A percentile compares a stretch with the other conserved stretches of the same genome.
Conservation (phyloP, 1,139 yeast species). For the Tardiomyces digboiensis region DNA sequence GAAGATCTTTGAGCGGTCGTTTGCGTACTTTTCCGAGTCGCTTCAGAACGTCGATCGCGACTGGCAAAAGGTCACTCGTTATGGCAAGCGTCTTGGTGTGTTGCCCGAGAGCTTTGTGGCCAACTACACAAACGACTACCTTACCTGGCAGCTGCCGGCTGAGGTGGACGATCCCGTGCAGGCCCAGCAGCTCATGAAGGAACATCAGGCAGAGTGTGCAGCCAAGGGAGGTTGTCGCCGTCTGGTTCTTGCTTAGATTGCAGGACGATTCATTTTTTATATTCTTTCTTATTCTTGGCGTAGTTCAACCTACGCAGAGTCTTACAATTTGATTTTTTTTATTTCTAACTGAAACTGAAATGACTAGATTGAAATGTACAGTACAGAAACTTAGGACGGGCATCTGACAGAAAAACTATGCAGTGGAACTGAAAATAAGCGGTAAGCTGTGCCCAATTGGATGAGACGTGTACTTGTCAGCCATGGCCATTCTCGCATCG, state of each 20-base stretch:
- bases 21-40: constrained; percentile 44
- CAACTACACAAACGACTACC: constrained; percentile 43
- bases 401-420: background rate
- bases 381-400: background rate
- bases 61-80: constrained; percentile 46
- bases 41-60: constrained; percentile 47
- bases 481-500: constrained; percentile 23
- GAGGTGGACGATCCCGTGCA: constrained; percentile 38
- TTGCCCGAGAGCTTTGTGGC: constrained; percentile 40
- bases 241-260: constrained; percentile 22
- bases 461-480: constrained; percentile 30
- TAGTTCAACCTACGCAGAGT: background rate
- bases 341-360: background rate
- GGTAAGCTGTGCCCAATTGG: constrained; percentile 21
- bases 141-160: constrained; percentile 41
- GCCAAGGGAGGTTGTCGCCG: constrained; percentile 43
- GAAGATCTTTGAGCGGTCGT: constrained; percentile 45
- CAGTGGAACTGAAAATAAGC: constrained; percentile 1
- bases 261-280: background rate
- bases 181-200: constrained; percentile 39
- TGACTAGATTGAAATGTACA: background rate
- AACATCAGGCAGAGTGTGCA: constrained; percentile 39
- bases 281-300: background rate
- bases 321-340: background rate
- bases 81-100: constrained; percentile 45